Base-by-base conservation (phyloP, 305 asterid species). In the Fraxinus floribunda region DNA sequence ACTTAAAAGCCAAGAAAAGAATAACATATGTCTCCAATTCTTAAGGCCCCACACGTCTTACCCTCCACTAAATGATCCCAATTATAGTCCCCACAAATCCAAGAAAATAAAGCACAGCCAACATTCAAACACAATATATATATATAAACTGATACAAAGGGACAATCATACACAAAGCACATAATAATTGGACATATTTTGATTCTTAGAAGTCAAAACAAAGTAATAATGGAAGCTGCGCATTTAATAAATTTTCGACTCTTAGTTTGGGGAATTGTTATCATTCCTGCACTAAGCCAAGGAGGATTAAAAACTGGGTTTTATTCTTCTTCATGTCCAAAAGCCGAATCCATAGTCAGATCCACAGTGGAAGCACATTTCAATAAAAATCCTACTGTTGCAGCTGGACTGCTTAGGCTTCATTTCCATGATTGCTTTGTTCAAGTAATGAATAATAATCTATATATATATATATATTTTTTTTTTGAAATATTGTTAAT, bases 361-460 rank as follows among this genome's bases (percentile, higher is more conserved):
- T 91, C 94, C 2, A 83, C 97, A 3, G 95, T 93, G 22, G 85
- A 89, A 87, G 71, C 90, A 16, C 85, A 88, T 80, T 62, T 84
- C 71, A 80, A 86, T 26, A 77, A 87, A 35, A 92, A 92, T 77
- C 85, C 90, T 3, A 89, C 93, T 0, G 44, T 90, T 11, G 94
- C 95, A 52, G 91, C 98, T 15, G 97, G 80, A n/a, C 80, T 93
- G 86, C 93, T 93, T 29, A 87, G 97, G 88, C 92, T 93, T 84
- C 95, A 91, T 89, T 93, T 93, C 71, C 97, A 93, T 64, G 97
- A 93, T 72, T 93, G 97, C 81, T 93, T 93, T 80, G 95, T 93
- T 84, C 92, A 83, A 90, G 93, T 90, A 81, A 64, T 11, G 8
- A 66, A 24, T 24, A 13, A 66, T 66, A 24, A 7, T 52, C 38